Evolutionary conservation across 2,329 filamentous ascomycete genomes (phyloP).

Genomic region (Paecilomyces variotii): DNA sequence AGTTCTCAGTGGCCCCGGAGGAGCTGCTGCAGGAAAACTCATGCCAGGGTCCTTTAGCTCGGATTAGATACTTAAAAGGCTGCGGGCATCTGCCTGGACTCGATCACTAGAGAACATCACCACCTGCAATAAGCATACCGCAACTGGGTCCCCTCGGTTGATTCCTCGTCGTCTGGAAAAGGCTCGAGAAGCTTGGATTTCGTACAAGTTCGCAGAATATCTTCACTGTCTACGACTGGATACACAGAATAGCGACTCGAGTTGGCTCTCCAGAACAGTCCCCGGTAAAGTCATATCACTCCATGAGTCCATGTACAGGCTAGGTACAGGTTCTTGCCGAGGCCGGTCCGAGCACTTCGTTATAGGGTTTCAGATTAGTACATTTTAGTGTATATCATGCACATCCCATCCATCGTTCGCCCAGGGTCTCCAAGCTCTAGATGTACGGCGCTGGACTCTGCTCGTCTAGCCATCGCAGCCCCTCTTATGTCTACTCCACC

Average conservation of each 20-base stretch:
- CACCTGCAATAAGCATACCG: not conserved
- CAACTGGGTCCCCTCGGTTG: not conserved
- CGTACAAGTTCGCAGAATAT: not conserved
- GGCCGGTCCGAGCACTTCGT: not conserved
- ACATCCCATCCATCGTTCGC: not conserved
- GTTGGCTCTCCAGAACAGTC: not conserved
- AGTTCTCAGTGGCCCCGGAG: not conserved
- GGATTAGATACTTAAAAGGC: not conserved
- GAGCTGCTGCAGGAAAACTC: not conserved
- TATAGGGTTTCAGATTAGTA: not conserved
- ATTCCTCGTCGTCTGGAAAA: not conserved
- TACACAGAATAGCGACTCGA: not conserved
- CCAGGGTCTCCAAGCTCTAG: constrained; percentile 2
- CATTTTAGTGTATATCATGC: not conserved
- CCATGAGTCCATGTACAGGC: not conserved
- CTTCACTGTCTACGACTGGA: not conserved
- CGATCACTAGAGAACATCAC: not conserved
- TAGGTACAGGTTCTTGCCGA: not conserved
- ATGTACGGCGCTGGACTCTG: not conserved
- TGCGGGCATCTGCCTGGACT: not conserved
- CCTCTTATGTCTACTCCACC: constrained; percentile 1
- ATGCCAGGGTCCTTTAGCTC: not conserved
- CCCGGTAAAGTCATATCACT: not conserved
- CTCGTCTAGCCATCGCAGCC: not conserved
- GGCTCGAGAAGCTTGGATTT: not conserved